Base-by-base conservation (phyloP, 1,139 yeast species). In the Suhomyces coccinellae region DNA sequence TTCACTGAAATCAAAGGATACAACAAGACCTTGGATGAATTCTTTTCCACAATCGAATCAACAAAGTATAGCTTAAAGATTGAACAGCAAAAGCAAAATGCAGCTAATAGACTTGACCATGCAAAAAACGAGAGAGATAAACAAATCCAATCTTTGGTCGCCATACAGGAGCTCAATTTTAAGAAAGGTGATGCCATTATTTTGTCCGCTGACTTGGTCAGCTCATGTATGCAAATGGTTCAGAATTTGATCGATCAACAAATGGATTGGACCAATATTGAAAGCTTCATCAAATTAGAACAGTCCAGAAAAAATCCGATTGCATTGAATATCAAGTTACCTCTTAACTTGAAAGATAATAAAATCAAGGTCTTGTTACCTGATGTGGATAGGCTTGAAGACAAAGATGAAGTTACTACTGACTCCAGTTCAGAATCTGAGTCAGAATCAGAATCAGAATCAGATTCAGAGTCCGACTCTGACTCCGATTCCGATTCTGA, bases 211-310 rank as follows among this genome's bases (percentile, higher is more conserved):
- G 82, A 81, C 28, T 59, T 80, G 31, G 91, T 91, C 3, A 93
- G 86, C 44, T 80, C 80, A 22, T 90, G 95, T 39, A 83, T 80
- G 47, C 67, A 63, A 12, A 85, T 88, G 10, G 85, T 93, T 8
- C 85, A 83, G 48, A 71, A 71, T 1, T 67, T 88, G 45, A 53
- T 91, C 6, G 83, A 85, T 43, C 95, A 88, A 59, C 95, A 89
- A 52, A 88, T 89, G 91, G 98, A 93, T 61, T 93, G 99, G 99
- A 77, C 81, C 29, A 87, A 89, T 52, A 90, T 91, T 49, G 97
- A 87, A 59, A 82, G 85, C 52, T 69, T 85, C 45, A 83, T 93
- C 44, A 69, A 76, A 44, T 74, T 83, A 40, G 97, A 91, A 56
- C 84, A 88, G 55, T 65, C 71, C 2, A 78, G 84, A 52, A 84